Evolutionary conservation across 495 filamentous ascomycete genomes (phyloP), one percentile per base, ranked within the genome.

Genomic region (Aspergillus affinis): DNA sequence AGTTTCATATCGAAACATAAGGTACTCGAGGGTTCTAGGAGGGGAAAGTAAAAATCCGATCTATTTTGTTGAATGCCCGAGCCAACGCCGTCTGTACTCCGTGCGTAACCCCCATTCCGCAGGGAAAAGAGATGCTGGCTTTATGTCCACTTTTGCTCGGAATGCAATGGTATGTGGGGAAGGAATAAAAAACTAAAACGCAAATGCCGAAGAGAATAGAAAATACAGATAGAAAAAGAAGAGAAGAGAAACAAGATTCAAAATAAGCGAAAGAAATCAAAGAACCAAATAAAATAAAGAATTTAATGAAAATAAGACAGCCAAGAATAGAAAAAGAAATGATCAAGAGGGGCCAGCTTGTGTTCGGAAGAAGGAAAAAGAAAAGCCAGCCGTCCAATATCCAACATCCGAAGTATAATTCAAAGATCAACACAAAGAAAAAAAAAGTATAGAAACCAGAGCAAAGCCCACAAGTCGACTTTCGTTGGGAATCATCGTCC

Each of bases 261-360:
- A 56, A 48, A 8, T 21, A 23, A 36, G 4, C 30, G 17, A 45
- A 47, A 18, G n/a, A 51, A 62, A 64, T 19, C 44, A 55, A 65
- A 68, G 23, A 54, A 58, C n/a, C n/a, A 50, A 62, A 59, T 48
- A 59, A 64, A 57, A 64, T 60, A 52, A 64, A 49, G n/a, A 21
- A 27, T 50, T 21, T 54, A 32, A 61, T 55, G 59, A 36, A 62
- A 41, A 65, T 17, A 59, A 47, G 63, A 57, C 60, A 62, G 56
- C 52, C 58, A 56, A 59, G n/a, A 63, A 58, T 48, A 61, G 65
- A 71, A 18, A 27, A 47, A 55, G 23, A 47, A 46, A 46, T 9
- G 45, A 6, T 41, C 36, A 15, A 50, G 47, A 54, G 30, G 45
- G 47, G 36, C 20, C 57, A 4, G 49, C 19, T 41, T 20, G 45